These are phyloP conservation scores for Neurospora tetraspora DNA, from an alignment of 495 filamentous ascomycete species.

Conservation along the genomic window DNA sequence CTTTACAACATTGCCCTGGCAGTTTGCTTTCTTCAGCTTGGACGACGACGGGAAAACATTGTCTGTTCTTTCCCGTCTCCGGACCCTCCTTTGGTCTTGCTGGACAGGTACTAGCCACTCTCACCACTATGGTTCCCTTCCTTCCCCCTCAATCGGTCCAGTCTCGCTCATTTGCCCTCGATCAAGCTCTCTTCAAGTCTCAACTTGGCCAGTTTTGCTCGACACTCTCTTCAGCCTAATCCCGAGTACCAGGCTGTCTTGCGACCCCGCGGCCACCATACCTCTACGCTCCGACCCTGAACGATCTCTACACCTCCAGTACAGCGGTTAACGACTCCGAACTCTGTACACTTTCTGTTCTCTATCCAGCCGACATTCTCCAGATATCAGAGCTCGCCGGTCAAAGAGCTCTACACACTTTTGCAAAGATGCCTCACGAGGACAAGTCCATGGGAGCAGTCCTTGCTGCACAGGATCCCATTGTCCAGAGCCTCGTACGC, in stretches of 20 bases:
- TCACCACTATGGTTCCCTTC: background rate
- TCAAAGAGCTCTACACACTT: background rate
- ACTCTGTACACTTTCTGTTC: background rate
- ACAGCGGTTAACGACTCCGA: background rate
- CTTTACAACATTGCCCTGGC: background rate
- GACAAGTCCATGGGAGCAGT: slow-evolving; percentile 13
- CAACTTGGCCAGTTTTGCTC: background rate
- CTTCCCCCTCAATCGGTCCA: background rate
- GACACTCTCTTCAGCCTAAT: background rate
- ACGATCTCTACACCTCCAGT: background rate
- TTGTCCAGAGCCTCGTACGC: slow-evolving; percentile 20
- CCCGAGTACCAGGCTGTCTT: background rate
- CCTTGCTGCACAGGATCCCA: slow-evolving; percentile 19
- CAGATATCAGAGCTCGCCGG: background rate
- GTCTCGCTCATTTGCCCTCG: background rate
- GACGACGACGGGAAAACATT: background rate
- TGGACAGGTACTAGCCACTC: background rate
- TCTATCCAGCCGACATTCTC: background rate
- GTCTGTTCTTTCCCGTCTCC: background rate
- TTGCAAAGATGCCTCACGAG: slow-evolving; percentile 16
- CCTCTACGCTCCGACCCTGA: background rate
- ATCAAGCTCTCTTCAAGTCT: background rate
- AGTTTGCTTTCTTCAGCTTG: background rate
- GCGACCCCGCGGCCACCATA: background rate
- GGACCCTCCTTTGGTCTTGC: background rate